These are phyloP conservation scores for Talaromyces thailandensis DNA, from an alignment of 495 filamentous ascomycete species.

Conservation along the genomic window DNA sequence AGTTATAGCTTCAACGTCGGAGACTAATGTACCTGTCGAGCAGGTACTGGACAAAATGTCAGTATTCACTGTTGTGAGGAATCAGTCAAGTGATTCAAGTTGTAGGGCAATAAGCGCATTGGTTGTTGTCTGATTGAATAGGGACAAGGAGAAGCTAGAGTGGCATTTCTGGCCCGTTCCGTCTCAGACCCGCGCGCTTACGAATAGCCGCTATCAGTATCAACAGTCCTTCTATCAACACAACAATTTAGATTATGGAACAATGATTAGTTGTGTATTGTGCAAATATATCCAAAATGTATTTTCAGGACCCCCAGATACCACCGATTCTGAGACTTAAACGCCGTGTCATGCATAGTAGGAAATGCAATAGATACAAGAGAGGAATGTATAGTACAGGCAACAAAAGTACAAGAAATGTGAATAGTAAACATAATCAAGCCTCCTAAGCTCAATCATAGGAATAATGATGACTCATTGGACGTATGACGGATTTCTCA, in stretches of 20 bases:
- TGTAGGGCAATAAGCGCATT: neutral
- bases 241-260: neutral
- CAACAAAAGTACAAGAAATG: neutral
- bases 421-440: neutral
- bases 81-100: neutral
- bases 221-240: no score
- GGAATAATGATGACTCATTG: constrained; percentile 1
- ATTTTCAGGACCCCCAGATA: neutral
- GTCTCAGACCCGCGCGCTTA: neutral
- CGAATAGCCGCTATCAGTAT: neutral
- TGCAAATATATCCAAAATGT: neutral
- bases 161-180: constrained; percentile 21
- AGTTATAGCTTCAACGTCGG: neutral
- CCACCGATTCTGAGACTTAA: neutral
- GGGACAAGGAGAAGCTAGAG: constrained; percentile 34
- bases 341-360: neutral
- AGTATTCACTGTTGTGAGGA: neutral
- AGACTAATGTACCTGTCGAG: neutral
- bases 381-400: neutral
- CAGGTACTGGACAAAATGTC: neutral
- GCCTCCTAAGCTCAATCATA: neutral
- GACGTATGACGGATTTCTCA: neutral
- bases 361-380: neutral
- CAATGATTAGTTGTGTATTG: neutral
- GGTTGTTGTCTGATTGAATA: neutral